A percentile compares a stretch with the other conserved stretches of the same genome.
Conservation (phyloP, 139 green algal species). For the Pleodorina starrii region DNA sequence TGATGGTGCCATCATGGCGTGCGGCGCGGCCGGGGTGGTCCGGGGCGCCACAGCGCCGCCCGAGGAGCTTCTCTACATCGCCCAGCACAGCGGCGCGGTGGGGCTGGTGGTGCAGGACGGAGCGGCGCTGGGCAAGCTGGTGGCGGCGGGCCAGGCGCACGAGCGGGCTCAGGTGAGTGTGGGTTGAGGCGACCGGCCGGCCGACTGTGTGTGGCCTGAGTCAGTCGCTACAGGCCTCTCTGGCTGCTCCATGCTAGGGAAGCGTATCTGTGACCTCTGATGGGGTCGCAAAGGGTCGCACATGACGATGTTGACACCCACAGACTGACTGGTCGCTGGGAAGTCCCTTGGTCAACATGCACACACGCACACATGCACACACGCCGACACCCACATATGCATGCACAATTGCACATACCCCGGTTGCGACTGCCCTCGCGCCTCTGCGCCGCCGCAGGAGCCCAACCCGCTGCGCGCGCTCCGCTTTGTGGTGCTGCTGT, state of each 20-base stretch:
- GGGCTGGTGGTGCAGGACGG: constrained; percentile 85
- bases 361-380: too few relatives aligned
- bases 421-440: neutral
- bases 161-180: constrained; percentile 23
- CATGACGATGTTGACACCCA: too few relatives aligned
- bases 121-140: constrained; percentile 77
- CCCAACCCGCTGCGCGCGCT: constrained; percentile 32
- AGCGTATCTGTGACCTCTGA: too few relatives aligned
- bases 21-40: constrained; percentile 80
- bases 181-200: too few relatives aligned
- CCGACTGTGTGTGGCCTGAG: too few relatives aligned
- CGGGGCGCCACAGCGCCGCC: constrained; percentile 76
- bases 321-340: too few relatives aligned
- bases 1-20: constrained; percentile 86
- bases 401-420: neutral
- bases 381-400: neutral
- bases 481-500: constrained; percentile 87
- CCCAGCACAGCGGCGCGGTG: constrained; percentile 73
- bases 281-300: too few relatives aligned
- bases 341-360: too few relatives aligned
- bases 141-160: constrained; percentile 41
- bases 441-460: constrained; percentile 8
- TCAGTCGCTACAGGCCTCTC: too few relatives aligned
- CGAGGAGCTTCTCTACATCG: constrained; percentile 91
- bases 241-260: too few relatives aligned